phyloP scores from a whole-genome alignment of 2,329 filamentous ascomycete species.

The Colletotrichum lini region DNA sequence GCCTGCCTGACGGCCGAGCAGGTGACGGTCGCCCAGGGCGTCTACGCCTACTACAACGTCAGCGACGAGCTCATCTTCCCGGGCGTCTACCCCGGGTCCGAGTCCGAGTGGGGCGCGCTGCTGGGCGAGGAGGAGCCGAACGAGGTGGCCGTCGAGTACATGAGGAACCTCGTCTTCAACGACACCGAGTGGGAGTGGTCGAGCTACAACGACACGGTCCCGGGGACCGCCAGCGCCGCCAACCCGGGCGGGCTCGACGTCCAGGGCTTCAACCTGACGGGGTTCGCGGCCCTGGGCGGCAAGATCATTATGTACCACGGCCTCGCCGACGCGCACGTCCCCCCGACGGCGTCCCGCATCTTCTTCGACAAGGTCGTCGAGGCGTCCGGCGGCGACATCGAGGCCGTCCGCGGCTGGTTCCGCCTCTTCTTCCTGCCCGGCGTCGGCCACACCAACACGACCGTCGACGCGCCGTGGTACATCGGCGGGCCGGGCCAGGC shows the following conservation, averaged over 20 bases:
- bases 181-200: constrained; percentile 51
- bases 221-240: constrained; percentile 46
- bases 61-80: constrained; percentile 52
- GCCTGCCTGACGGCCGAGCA: constrained; percentile 60
- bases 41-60: constrained; percentile 48
- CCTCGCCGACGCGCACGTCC: constrained; percentile 55
- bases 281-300: constrained; percentile 55
- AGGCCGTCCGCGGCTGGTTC: constrained; percentile 63
- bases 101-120: constrained; percentile 50
- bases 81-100: constrained; percentile 64
- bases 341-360: constrained; percentile 51
- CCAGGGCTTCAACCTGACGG: constrained; percentile 54
- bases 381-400: constrained; percentile 53
- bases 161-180: constrained; percentile 53
- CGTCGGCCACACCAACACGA: constrained; percentile 59
- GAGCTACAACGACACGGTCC: constrained; percentile 52
- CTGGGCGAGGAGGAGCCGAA: constrained; percentile 52
- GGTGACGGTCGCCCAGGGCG: constrained; percentile 50
- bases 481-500: constrained; percentile 51
- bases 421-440: constrained; percentile 64
- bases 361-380: constrained; percentile 56
- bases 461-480: constrained; percentile 58
- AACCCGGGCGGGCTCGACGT: constrained; percentile 57
- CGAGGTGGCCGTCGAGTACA: constrained; percentile 53
- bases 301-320: constrained; percentile 63